A percentile compares a stretch with the other conserved stretches of the same genome.
phyloP scores from a whole-genome alignment of 495 filamentous ascomycete species.

The Pseudoneurospora amorphoporcata region DNA sequence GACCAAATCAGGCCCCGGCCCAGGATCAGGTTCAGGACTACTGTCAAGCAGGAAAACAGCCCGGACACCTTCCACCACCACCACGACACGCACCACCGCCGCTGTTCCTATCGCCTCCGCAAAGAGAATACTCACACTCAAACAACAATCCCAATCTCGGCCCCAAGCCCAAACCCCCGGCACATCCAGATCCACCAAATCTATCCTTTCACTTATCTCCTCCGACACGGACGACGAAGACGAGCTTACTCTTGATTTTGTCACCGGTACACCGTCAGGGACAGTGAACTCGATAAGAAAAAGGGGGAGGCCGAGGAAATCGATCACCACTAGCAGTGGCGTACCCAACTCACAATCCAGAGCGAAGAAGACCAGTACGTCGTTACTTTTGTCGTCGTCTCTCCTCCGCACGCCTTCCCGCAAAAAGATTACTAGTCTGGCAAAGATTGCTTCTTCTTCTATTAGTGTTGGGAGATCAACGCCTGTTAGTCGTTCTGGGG shows the following conservation, averaged over 20 bases:
- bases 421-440: background rate
- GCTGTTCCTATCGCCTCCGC: background rate
- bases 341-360: background rate
- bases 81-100: background rate
- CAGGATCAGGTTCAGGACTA: background rate
- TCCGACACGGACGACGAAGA: background rate
- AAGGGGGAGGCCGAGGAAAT: background rate
- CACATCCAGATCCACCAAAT: constrained; percentile 1
- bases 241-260: background rate
- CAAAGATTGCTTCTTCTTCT: background rate
- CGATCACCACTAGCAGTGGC: background rate
- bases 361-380: background rate
- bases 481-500: background rate
- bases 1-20: background rate
- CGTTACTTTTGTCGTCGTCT: background rate
- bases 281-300: background rate
- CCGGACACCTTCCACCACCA: background rate
- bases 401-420: background rate
- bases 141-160: background rate
- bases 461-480: background rate
- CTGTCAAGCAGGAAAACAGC: background rate
- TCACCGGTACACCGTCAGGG: background rate
- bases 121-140: background rate
- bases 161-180: background rate
- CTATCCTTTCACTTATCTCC: constrained; percentile 8